Evolutionary conservation across 257 asterid genomes (phyloP).

Genomic region (Solanum tarapatanum): DNA sequence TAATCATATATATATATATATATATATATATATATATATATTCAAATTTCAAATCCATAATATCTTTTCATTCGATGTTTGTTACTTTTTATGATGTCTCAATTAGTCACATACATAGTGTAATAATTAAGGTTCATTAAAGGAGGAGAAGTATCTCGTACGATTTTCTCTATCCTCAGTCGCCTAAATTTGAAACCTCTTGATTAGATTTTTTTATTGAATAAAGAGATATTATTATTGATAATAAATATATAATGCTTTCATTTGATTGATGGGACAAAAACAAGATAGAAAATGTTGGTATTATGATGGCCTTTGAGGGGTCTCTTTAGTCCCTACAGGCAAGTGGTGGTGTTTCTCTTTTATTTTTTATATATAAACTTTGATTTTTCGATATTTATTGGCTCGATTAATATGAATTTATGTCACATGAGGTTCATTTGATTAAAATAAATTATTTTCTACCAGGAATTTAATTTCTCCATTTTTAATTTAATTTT

Average conservation of each 20-base stretch:
- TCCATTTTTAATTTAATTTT: neutral
- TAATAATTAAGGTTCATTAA: neutral
- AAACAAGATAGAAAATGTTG: neutral
- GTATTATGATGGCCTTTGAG: neutral
- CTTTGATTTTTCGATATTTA: neutral
- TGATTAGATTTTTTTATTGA: neutral
- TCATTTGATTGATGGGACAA: neutral
- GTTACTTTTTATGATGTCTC: neutral
- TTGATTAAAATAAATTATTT: neutral
- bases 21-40: too few relatives aligned
- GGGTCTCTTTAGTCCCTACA: neutral
- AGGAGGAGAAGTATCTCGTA: neutral
- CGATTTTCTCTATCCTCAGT: rapidly evolving
- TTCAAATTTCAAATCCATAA: neutral
- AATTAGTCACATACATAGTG: neutral
- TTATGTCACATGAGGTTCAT: neutral
- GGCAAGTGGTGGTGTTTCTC: neutral
- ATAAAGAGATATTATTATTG: neutral
- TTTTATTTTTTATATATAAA: neutral
- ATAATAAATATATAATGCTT: neutral
- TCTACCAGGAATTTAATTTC: neutral
- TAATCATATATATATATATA: neutral
- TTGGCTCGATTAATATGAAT: neutral
- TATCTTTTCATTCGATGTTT: neutral
- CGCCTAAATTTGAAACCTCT: rapidly evolving